Evolutionary conservation across 176 grass and related monocot species (phyloP).

Genomic region (Ensete glaucum): DNA sequence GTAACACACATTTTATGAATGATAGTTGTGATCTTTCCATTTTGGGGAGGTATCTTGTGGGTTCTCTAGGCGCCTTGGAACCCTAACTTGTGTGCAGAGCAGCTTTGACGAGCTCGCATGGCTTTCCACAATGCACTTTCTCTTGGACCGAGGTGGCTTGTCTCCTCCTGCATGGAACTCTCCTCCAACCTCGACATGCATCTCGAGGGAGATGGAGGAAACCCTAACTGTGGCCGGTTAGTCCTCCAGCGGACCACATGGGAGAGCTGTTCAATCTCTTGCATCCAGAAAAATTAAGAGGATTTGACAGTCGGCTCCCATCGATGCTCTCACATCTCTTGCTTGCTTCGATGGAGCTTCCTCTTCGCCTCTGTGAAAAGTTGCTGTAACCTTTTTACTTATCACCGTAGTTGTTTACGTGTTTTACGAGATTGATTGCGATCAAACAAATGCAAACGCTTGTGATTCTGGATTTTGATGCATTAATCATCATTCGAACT

Average conservation of each 20-base stretch:
- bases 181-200: constrained; percentile 14
- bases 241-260: constrained; percentile 2
- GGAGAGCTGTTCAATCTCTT: background rate
- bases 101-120: background rate
- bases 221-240: background rate
- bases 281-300: background rate
- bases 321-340: no score
- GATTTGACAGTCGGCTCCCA: no score
- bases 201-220: constrained; percentile 24
- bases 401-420: no score
- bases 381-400: no score
- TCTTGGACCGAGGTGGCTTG: background rate
- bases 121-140: background rate
- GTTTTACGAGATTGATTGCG: no score
- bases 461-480: no score
- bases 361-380: no score
- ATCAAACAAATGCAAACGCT: no score
- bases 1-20: no score
- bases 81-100: constrained; percentile 1
- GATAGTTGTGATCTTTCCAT: background rate
- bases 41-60: background rate
- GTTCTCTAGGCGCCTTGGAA: constrained; percentile 9
- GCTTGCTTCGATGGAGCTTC: no score
- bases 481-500: no score
- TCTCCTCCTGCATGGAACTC: constrained; percentile 9